Conservation (phyloP, 2,329 filamentous ascomycete genomes). For the Atkinsonella hypoxylon region DNA sequence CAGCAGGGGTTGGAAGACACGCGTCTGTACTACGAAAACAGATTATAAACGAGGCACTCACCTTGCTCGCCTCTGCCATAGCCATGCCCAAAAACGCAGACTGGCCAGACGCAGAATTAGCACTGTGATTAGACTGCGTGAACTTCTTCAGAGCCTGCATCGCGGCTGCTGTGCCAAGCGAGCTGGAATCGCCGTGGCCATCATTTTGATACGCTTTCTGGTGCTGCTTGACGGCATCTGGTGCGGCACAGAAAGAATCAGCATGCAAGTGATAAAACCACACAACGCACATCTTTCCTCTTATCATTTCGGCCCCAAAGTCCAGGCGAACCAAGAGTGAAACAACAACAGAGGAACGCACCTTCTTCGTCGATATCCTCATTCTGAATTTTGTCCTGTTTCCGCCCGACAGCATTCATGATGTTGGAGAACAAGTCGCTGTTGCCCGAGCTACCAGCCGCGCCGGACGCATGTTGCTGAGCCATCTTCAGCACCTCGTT, state of each 20-base stretch:
- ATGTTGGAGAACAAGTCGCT: constrained; percentile 37
- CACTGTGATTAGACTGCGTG: constrained; percentile 39
- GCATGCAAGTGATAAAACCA: background rate
- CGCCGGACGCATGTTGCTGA: constrained; percentile 33
- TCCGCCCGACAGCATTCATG: constrained; percentile 34
- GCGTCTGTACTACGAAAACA: background rate
- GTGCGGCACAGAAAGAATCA: background rate
- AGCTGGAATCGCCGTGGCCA: constrained; percentile 33
- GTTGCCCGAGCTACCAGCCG: constrained; percentile 34
- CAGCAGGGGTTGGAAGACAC: too few relatives aligned
- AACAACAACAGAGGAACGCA: constrained; percentile 13
- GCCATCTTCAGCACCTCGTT: constrained; percentile 37
- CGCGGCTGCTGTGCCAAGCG: constrained; percentile 61
- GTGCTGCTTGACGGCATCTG: constrained; percentile 62
- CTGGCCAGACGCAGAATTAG: constrained; percentile 44
- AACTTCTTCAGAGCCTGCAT: constrained; percentile 78
- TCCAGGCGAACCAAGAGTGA: too few relatives aligned
- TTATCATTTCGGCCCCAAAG: too few relatives aligned
- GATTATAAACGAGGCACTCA: constrained; percentile 22
- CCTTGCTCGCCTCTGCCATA: constrained; percentile 76
- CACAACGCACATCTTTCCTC: too few relatives aligned
- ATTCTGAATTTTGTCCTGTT: constrained; percentile 34
- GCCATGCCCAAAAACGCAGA: constrained; percentile 75
- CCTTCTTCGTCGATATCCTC: constrained; percentile 40
- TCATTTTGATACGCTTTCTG: constrained; percentile 55